Evolutionary conservation across 768 basidiomycete genomes (phyloP).

Genomic region (Omphalotus guepiniiformis): DNA sequence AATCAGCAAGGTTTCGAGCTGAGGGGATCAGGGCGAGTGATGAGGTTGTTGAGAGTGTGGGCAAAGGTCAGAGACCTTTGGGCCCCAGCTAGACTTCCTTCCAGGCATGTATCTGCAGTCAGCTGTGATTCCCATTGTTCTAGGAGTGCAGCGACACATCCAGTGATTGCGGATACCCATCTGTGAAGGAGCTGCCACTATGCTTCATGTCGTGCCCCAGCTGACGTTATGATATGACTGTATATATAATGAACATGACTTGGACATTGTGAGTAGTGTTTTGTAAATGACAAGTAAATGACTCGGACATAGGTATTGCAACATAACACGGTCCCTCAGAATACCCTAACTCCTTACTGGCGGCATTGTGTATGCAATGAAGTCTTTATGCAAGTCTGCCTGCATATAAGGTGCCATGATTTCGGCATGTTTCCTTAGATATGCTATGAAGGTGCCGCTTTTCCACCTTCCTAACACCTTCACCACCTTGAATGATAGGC

Average conservation of each 20-base stretch:
- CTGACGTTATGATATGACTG: no score
- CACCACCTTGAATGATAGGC: constrained; percentile 19
- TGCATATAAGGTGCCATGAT: constrained; percentile 19
- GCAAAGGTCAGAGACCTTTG: background rate
- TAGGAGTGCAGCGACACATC: constrained; percentile 6
- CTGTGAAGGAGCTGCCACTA: no score
- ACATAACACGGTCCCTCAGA: no score
- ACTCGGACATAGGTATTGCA: no score
- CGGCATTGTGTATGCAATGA: constrained; percentile 10
- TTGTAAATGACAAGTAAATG: no score
- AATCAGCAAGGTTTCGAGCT: no score
- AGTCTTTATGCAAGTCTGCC: constrained; percentile 6
- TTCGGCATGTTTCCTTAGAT: constrained; percentile 17
- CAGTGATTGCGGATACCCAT: background rate
- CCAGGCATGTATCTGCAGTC: background rate
- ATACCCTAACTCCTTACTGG: background rate
- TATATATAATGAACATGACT: no score
- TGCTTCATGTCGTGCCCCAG: no score
- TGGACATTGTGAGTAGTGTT: no score
- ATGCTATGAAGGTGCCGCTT: constrained; percentile 15
- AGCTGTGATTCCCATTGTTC: background rate
- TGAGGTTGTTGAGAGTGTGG: no score
- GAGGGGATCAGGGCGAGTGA: no score
- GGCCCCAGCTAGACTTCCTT: background rate
- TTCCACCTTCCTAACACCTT: constrained; percentile 21